These are phyloP conservation scores for Asterophora parasitica DNA, from an alignment of 768 basidiomycete species.

Conservation along the genomic window DNA sequence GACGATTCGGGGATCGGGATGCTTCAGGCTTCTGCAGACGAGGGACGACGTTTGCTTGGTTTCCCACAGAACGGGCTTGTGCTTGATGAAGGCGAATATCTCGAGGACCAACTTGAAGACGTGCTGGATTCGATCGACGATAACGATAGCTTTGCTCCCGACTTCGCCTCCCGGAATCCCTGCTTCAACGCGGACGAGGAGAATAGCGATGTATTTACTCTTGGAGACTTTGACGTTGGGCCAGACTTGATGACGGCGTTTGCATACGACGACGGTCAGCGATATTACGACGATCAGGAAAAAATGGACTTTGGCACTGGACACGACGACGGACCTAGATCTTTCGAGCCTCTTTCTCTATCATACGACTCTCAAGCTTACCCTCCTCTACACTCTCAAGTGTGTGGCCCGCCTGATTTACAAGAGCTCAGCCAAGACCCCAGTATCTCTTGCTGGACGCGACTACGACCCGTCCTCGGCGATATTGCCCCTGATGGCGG, in stretches of 20 bases:
- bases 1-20: conserved; percentile 21
- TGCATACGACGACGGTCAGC: not conserved
- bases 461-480: not conserved
- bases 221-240: not conserved
- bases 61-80: not conserved
- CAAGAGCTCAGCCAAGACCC: not conserved
- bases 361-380: conserved; percentile 13
- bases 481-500: not conserved
- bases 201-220: not conserved
- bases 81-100: not conserved
- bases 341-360: conserved; percentile 9
- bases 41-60: not conserved
- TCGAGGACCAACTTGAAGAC: not conserved
- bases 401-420: not conserved
- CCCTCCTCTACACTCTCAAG: not conserved
- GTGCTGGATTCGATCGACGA: not conserved
- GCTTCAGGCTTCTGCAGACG: conserved; percentile 1
- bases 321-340: conserved; percentile 9
- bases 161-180: not conserved
- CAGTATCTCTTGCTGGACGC: not conserved
- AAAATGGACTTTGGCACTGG: conserved; percentile 2
- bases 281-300: not conserved
- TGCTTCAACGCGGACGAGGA: conserved; percentile 7
- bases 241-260: not conserved
- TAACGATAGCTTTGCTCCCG: not conserved